Base-by-base conservation (phyloP, 768 basidiomycete species). In the Suillus subalutaceus region DNA sequence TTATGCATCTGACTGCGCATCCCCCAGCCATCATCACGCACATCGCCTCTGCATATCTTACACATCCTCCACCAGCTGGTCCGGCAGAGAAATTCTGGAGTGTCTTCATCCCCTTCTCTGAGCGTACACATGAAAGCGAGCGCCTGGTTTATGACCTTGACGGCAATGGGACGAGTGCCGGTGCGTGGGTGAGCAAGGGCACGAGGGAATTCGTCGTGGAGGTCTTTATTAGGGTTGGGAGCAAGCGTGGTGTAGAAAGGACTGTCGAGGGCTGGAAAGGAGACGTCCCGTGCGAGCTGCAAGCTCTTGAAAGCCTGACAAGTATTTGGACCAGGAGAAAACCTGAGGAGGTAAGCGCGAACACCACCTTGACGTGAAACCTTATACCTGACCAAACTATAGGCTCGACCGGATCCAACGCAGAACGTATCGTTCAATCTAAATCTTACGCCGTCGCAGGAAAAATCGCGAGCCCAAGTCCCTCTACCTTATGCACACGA, bases 401-500 rank as follows among this genome's bases (percentile, higher is more conserved):
- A 82, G 78, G 72, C 75, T 46, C 72, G 79, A n/a, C 77, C 80
- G 6, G 88, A 94, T 71, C 86, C 90, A 2, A 88, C 87, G 3
- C 84, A 88, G 63, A 84, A 88, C 69, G 77, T 92, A n/a, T 84
- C 94, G 0, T 98, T 99, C 83, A 97, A 97, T 75, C 84, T 98
- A 37, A 86, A 81, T 62, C 85, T 98, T 63, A 98, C 95, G 10
- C 82, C 86, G 18, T 86, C 91, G 30, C 97, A 98, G 73, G 89
- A 90, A 72, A 84, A 86, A 67, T 89, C 90, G 26, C 85, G 94
- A 62, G 89, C 93, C 2, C 84, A 87, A 65, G 95, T 98, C 2
- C 91, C 94, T 16, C 79, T 98, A 44, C 97, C 97, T 3, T 99
- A 97, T 73, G 92, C 85, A 3, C 95, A 96, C 72, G 88, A 93